Base-by-base conservation (phyloP, 2,329 filamentous ascomycete species). In the Magnaporthales sp. region DNA sequence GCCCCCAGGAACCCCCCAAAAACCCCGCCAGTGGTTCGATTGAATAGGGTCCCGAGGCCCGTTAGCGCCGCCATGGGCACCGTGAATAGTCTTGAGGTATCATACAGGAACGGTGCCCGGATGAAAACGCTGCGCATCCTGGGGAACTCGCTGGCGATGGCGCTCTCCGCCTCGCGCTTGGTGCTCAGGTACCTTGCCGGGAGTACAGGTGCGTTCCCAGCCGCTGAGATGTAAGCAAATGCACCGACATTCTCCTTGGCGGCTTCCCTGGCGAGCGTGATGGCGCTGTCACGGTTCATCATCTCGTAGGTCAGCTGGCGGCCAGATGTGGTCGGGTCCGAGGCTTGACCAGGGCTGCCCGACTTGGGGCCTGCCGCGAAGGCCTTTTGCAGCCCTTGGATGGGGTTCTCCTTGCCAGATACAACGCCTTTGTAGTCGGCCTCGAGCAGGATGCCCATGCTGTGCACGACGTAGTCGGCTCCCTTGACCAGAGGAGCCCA, bases 371-470 rank as follows among this genome's bases (percentile, higher is more conserved):
- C 29, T 6, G 65, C 65, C 7, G 88, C 87, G 76, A 98, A 96
- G 29, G 92, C 92, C 72, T 90, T 89, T 69, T 86, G 86, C 15
- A 99, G 80, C 1, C 92, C 94, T 7, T 87, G 79, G 65, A 96
- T 78, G n/a, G 92, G 88, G 0, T 91, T 92, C 73, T 97, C 93
- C 68, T 86, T 88, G 64, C 95, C 95, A 24, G 88, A 89, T 29
- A 99, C 76, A 19, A 97, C 89, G 71, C 91, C 91, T 79, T 99
- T 99, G 86, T 99, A 99, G 81, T 99, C 95, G 64, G 93, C 93
- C 81, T 99, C 95, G 10, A 99, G 86, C 22, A 99, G 84, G 72
- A 99, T 97, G 10, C 95, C 95, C 90, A 98, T 93, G 74, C 86
- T 92, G 82, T 99, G 95, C 62, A 99, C 90, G 29, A 98, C 93